A percentile compares a stretch with the other conserved stretches of the same genome.
Conservation (phyloP, 2,329 filamentous ascomycete species). For the Colletotrichum limetticola region DNA sequence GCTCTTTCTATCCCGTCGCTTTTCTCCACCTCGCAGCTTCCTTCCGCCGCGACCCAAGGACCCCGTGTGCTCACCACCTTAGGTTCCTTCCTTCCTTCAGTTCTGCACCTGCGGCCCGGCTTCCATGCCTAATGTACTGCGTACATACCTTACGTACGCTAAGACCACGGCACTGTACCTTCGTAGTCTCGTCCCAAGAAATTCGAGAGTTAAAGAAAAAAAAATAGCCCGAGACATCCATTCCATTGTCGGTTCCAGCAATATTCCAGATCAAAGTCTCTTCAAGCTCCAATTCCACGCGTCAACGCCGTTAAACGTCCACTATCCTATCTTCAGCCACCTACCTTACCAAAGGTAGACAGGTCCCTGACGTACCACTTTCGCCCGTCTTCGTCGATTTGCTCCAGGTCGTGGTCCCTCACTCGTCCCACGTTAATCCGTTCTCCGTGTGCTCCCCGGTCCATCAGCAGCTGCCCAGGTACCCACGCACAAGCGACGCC, state of each 20-base stretch:
- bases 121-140: not conserved
- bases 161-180: slow-evolving; percentile 13
- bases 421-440: slow-evolving; percentile 30
- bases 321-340: not conserved
- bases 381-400: slow-evolving; percentile 1
- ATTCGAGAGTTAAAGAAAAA: not conserved
- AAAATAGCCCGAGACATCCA: slow-evolving; percentile 21
- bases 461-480: slow-evolving; percentile 10
- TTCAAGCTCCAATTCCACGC: not conserved
- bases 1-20: not conserved
- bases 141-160: slow-evolving; percentile 3
- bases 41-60: not conserved
- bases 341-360: not conserved
- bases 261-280: slow-evolving; percentile 31
- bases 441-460: slow-evolving; percentile 22
- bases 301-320: not conserved
- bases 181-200: slow-evolving; percentile 19
- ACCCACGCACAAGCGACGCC: not conserved
- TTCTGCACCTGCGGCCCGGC: not conserved
- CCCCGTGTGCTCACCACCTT: not conserved
- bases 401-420: not conserved
- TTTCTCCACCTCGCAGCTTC: not conserved
- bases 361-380: slow-evolving; percentile 20
- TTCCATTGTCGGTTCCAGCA: slow-evolving; percentile 19
- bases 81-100: not conserved